Conservation (phyloP, 371 early-diverging fungal genomes). For the Circinella umbellata region DNA sequence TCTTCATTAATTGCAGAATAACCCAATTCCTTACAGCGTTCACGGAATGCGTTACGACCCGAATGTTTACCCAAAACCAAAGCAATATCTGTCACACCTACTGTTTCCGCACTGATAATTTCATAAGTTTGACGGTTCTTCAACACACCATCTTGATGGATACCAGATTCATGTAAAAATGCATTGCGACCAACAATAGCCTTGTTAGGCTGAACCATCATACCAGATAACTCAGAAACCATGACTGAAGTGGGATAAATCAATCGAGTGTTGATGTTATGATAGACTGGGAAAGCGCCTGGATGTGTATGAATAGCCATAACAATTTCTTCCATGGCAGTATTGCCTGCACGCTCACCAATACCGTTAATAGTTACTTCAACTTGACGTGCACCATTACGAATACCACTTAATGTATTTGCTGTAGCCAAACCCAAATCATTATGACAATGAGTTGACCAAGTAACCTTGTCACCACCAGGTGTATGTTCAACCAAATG, state of each 20-base stretch:
- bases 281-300: slow-evolving; percentile 79
- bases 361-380: slow-evolving; percentile 98
- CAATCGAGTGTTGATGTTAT: slow-evolving; percentile 87
- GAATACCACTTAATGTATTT: slow-evolving; percentile 90
- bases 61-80: slow-evolving; percentile 96
- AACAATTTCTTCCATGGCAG: slow-evolving; percentile 93
- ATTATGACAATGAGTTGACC: slow-evolving; percentile 97
- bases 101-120: slow-evolving; percentile 91
- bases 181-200: slow-evolving; percentile 97
- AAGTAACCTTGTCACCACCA: slow-evolving; percentile 76
- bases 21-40: slow-evolving; percentile 82
- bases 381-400: slow-evolving; percentile 93
- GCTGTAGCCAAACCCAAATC: slow-evolving; percentile 97
- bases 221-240: slow-evolving; percentile 88
- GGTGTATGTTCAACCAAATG: slow-evolving; percentile 79
- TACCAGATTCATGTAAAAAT: slow-evolving; percentile 97
- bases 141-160: slow-evolving; percentile 97
- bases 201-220: slow-evolving; percentile 95
- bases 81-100: slow-evolving; percentile 85
- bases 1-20: slow-evolving; percentile 64
- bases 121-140: slow-evolving; percentile 95
- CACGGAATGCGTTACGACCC: slow-evolving; percentile 91
- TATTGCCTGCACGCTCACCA: slow-evolving; percentile 98
- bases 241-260: slow-evolving; percentile 88
- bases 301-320: slow-evolving; percentile 95